phyloP scores from a whole-genome alignment of 1,284 basidiomycete genomes.

The Schizopora paradoxa region DNA sequence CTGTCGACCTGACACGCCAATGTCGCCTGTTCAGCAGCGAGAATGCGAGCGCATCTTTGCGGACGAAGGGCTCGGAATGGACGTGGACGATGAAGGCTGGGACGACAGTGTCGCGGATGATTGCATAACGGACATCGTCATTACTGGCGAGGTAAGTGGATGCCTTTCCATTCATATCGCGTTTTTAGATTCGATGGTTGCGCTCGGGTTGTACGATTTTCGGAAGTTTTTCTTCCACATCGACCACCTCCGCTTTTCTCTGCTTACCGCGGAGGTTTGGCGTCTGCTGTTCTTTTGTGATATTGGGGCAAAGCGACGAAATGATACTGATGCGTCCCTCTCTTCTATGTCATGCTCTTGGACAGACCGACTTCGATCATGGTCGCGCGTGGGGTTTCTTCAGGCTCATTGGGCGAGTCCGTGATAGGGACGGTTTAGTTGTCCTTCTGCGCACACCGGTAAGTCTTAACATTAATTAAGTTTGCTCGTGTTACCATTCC shows the following conservation, averaged over 20 bases:
- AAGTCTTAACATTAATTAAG: neutral
- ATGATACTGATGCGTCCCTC: no score
- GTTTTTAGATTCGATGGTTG: neutral
- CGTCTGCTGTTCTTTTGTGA: no score
- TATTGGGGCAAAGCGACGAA: no score
- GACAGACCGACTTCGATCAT: conserved; percentile 4
- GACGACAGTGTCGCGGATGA: neutral
- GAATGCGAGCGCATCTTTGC: neutral
- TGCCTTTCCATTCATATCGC: neutral
- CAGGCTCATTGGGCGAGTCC: conserved; percentile 2
- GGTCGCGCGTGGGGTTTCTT: conserved; percentile 7
- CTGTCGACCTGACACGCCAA: neutral
- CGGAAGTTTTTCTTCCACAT: no score
- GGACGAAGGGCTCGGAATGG: neutral
- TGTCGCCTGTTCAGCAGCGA: neutral
- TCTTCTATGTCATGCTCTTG: no score
- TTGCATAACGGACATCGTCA: conserved; percentile 8
- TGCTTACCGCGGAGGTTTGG: no score
- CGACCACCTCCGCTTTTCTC: neutral
- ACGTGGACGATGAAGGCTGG: neutral
- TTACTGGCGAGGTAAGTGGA: conserved; percentile 12
- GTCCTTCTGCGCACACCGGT: conserved; percentile 8
- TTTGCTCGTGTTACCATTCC: neutral
- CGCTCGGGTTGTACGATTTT: neutral
- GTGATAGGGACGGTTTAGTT: conserved; percentile 6